These are phyloP conservation scores for Chaetomiaceae sp. DNA, from an alignment of 2,329 filamentous ascomycete species.

Conservation along the genomic window DNA sequence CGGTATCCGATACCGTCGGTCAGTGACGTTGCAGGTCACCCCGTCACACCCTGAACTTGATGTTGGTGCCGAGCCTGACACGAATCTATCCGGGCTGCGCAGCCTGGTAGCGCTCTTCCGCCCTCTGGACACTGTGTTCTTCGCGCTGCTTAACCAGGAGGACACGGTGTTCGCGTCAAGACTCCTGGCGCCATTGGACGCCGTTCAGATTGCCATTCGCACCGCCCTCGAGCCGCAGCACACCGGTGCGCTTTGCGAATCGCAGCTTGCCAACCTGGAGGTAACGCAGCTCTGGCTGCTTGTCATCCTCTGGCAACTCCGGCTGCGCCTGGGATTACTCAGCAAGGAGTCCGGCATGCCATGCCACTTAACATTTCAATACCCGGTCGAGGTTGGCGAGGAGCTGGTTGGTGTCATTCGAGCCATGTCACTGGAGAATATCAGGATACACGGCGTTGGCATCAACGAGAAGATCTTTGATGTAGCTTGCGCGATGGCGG, in stretches of 20 bases:
- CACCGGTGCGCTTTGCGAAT: slow-evolving; percentile 35
- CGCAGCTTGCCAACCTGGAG: slow-evolving; percentile 42
- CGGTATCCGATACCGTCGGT: slow-evolving; percentile 8
- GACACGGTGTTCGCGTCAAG: neutral
- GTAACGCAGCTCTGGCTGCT: slow-evolving; percentile 45
- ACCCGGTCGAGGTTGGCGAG: slow-evolving; percentile 27
- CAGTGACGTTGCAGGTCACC: slow-evolving; percentile 6
- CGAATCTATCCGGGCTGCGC: neutral
- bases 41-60: neutral
- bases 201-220: neutral
- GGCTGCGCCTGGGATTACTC: slow-evolving; percentile 36
- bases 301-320: slow-evolving; percentile 43
- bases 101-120: slow-evolving; percentile 3
- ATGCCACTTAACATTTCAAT: slow-evolving; percentile 29
- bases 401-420: slow-evolving; percentile 40
- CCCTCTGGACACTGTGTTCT: slow-evolving; percentile 7
- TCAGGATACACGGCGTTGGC: slow-evolving; percentile 42
- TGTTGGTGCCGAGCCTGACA: neutral
- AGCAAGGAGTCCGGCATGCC: neutral
- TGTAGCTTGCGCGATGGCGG: slow-evolving; percentile 41
- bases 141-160: slow-evolving; percentile 8
- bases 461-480: slow-evolving; percentile 47
- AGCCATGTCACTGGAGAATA: slow-evolving; percentile 32
- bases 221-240: slow-evolving; percentile 33
- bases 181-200: neutral